phyloP scores from a whole-genome alignment of 257 asterid species.

The Solanum bulbocastanum region DNA sequence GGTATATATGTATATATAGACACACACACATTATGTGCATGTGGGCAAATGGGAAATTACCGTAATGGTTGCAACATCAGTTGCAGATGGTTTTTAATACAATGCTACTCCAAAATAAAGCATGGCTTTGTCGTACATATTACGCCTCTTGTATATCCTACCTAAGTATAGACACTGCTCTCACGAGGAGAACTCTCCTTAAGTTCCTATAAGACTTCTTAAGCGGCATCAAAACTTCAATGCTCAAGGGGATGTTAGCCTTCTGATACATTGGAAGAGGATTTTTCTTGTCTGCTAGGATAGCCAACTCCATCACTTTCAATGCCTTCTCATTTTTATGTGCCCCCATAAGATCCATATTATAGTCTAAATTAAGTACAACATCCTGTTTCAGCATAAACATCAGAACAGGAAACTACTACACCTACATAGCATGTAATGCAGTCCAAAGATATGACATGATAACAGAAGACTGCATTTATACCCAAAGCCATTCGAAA shows the following conservation, averaged over 20 bases:
- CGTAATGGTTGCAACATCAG: conserved; percentile 91
- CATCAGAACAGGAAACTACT: background rate
- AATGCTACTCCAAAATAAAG: conserved; percentile 87
- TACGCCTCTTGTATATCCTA: conserved; percentile 61
- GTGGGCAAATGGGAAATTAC: conserved; percentile 14
- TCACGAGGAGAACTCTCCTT: conserved; percentile 81
- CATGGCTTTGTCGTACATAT: conserved; percentile 75
- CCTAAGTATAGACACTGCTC: conserved; percentile 95
- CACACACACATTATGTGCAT: background rate
- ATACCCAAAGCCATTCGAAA: conserved; percentile 77
- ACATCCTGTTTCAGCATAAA: background rate
- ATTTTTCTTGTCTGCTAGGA: conserved; percentile 85
- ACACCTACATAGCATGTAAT: conserved; percentile 76
- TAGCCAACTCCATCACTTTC: conserved; percentile 82
- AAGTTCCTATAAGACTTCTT: conserved; percentile 87
- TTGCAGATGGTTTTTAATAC: conserved; percentile 90
- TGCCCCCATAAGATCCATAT: background rate
- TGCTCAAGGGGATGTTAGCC: conserved; percentile 81
- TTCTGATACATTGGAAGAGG: conserved; percentile 93
- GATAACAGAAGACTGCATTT: conserved; percentile 81
- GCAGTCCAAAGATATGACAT: conserved; percentile 88
- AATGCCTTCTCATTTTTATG: conserved; percentile 76
- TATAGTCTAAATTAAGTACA: background rate
- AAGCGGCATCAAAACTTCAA: conserved; percentile 75
- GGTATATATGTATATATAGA: background rate